Conservation (phyloP, 108 stramenopile genomes). For the Phaeodactylum tricornutum region DNA sequence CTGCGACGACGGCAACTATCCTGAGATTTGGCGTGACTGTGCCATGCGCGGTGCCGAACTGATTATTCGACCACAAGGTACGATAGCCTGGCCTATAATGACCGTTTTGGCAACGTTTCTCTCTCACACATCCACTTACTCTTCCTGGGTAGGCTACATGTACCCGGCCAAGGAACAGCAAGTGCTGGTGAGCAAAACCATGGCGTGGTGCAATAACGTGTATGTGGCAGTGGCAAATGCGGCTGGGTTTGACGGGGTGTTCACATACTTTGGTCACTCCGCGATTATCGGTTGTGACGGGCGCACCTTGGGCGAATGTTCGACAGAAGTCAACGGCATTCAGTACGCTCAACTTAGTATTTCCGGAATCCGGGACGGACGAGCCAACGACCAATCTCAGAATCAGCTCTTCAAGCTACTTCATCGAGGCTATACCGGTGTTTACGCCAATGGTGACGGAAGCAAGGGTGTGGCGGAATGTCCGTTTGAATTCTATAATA, state of each 20-base stretch:
- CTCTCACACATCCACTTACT: no score
- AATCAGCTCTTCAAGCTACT: slow-evolving; percentile 75
- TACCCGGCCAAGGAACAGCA: slow-evolving; percentile 84
- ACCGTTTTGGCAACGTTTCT: not conserved
- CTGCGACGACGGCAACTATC: slow-evolving; percentile 65
- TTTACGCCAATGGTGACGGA: slow-evolving; percentile 72
- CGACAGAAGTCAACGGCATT: slow-evolving; percentile 69
- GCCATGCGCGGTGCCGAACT: slow-evolving; percentile 75
- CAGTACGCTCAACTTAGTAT: slow-evolving; percentile 64
- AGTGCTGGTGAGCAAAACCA: slow-evolving; percentile 67
- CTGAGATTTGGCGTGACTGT: slow-evolving; percentile 48
- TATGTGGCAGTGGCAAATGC: slow-evolving; percentile 86
- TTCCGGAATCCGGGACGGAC: slow-evolving; percentile 59
- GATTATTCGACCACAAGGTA: slow-evolving; percentile 65
- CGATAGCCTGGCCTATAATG: no score
- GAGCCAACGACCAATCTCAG: slow-evolving; percentile 67
- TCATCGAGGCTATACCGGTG: slow-evolving; percentile 60
- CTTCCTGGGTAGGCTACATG: slow-evolving; percentile 32
- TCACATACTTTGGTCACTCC: slow-evolving; percentile 51
- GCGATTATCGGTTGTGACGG: slow-evolving; percentile 68
- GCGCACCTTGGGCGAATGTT: slow-evolving; percentile 72
- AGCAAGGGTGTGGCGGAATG: slow-evolving; percentile 58
- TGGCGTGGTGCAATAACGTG: slow-evolving; percentile 81
- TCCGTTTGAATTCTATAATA: slow-evolving; percentile 59
- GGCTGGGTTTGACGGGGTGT: slow-evolving; percentile 69